Conservation (phyloP, 2,329 filamentous ascomycete genomes). For the Parastagonospora nodorum region DNA sequence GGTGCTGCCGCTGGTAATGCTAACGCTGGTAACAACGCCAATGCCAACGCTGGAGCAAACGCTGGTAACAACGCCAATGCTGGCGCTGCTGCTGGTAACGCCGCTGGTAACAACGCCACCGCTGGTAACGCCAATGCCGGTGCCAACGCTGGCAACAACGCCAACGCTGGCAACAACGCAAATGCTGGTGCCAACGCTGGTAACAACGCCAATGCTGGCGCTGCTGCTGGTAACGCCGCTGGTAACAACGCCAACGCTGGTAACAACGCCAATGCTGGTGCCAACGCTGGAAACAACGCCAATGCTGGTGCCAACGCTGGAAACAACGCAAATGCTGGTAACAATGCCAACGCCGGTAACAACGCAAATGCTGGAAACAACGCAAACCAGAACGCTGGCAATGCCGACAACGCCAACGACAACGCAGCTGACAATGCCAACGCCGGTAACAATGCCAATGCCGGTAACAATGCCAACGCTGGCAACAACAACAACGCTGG, state of each 20-base stretch:
- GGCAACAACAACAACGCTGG: conserved; percentile 21
- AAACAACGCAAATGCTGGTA: conserved; percentile 3
- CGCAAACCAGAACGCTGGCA: background rate
- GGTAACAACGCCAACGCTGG: conserved; percentile 4
- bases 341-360: conserved; percentile 5
- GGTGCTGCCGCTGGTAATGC: conserved; percentile 9
- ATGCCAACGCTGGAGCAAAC: conserved; percentile 17
- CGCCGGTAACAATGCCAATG: background rate
- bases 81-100: conserved; percentile 7
- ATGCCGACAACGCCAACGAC: background rate
- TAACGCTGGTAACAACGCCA: conserved; percentile 3
- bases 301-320: conserved; percentile 5
- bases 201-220: conserved; percentile 5
- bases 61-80: conserved; percentile 19
- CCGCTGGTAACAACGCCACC: conserved; percentile 3
- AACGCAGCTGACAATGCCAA: conserved; percentile 6
- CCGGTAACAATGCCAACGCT: conserved; percentile 10
- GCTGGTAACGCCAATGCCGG: conserved; percentile 1
- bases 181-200: conserved; percentile 5
- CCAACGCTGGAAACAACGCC: conserved; percentile 1
- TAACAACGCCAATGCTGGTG: background rate
- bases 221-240: conserved; percentile 4
- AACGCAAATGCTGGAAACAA: background rate
- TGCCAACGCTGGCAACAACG: conserved; percentile 1
- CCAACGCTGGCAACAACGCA: conserved; percentile 3